Evolutionary conservation across 2,329 filamentous ascomycete species (phyloP).

Genomic region (Trichoderma atrobrunneum): DNA sequence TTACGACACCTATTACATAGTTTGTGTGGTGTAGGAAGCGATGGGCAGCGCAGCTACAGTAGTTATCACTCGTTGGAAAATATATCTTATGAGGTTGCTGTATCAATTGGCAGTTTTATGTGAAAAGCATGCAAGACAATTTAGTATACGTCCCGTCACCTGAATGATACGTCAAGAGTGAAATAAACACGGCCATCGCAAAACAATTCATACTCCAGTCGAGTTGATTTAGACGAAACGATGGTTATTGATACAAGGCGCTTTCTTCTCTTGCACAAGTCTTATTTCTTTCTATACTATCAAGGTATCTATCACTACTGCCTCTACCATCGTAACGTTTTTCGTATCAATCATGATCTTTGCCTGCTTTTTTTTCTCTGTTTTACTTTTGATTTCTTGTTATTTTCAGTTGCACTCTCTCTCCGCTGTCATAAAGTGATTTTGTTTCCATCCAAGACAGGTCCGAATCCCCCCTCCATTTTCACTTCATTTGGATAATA

Average conservation of each 20-base stretch:
- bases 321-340: constrained; percentile 1
- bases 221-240: background rate
- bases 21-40: background rate
- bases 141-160: no score
- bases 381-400: background rate
- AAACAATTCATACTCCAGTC: background rate
- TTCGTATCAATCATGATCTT: constrained; percentile 10
- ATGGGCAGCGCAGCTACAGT: background rate
- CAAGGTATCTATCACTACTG: constrained; percentile 13
- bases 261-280: background rate
- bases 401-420: background rate
- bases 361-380: background rate
- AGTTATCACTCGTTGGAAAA: background rate
- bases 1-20: background rate
- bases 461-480: background rate
- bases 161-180: background rate
- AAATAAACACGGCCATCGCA: no score
- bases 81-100: background rate
- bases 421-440: background rate
- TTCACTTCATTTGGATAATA: background rate
- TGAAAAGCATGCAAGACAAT: background rate
- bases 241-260: background rate
- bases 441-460: background rate
- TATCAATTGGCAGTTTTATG: background rate
- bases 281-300: constrained; percentile 11